A percentile compares a stretch with the other conserved stretches of the same genome.
Evolutionary conservation across 2,329 filamentous ascomycete species (phyloP).

Genomic region (Cryphonectria carpinicola): DNA sequence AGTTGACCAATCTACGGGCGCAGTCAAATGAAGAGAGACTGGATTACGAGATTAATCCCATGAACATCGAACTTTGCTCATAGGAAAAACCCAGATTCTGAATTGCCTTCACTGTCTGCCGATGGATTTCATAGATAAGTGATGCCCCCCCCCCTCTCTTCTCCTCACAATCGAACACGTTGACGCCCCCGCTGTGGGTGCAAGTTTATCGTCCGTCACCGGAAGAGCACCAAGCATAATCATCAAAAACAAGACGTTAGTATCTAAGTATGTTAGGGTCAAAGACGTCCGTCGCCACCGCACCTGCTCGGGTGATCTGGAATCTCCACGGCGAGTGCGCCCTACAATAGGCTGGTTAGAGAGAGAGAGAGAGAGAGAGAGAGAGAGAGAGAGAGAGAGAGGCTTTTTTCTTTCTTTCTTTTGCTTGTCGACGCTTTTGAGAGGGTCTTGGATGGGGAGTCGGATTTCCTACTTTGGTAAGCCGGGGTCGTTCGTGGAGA

Average conservation of each 20-base stretch:
- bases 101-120: not conserved
- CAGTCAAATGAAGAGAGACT: not conserved
- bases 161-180: constrained; percentile 8
- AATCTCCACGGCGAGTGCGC: not conserved
- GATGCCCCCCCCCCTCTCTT: not conserved
- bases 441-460: not conserved
- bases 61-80: not conserved
- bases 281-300: constrained; percentile 1
- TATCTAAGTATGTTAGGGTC: not conserved
- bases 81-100: no score
- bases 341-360: no score
- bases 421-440: not conserved
- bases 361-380: no score
- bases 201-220: constrained; percentile 1
- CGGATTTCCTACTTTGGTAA: constrained; percentile 11
- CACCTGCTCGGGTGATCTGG: not conserved
- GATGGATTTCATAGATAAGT: not conserved
- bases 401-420: no score
- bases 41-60: not conserved
- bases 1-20: not conserved
- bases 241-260: not conserved
- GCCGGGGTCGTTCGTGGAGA: not conserved
- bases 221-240: not conserved
- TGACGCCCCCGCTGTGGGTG: not conserved
- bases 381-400: no score